Conservation (phyloP, 192 early-diverging fungal species). For the Backusella circina region DNA sequence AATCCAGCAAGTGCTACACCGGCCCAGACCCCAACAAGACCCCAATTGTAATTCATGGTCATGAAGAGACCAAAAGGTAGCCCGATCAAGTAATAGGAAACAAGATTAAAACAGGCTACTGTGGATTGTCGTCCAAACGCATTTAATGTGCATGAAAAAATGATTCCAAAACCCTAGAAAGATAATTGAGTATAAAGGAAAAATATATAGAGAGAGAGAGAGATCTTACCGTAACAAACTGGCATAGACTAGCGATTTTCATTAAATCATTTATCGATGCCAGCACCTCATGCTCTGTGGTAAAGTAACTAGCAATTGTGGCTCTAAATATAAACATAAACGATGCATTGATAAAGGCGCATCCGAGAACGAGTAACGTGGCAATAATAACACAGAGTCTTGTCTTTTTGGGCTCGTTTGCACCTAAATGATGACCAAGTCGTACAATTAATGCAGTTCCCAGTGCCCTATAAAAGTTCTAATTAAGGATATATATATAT, state of each 20-base stretch:
- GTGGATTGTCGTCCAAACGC: conserved; percentile 20
- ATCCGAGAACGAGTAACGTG: background rate
- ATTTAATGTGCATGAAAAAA: conserved; percentile 21
- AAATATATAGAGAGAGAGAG: too few species aligned
- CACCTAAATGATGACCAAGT: conserved; percentile 26
- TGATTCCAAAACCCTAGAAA: conserved; percentile 13
- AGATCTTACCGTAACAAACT: conserved; percentile 9
- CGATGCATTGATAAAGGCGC: background rate
- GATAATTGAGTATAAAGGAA: too few species aligned
- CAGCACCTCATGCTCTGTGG: conserved; percentile 7
- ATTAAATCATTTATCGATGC: conserved; percentile 10
- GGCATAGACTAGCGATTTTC: conserved; percentile 8
- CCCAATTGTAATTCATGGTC: conserved; percentile 12
- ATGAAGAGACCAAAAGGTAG: conserved; percentile 26
- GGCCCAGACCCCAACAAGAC: conserved; percentile 21
- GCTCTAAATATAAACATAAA: conserved; percentile 11
- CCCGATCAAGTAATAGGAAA: conserved; percentile 21
- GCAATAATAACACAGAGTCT: background rate
- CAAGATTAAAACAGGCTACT: conserved; percentile 22
- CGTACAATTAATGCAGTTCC: conserved; percentile 18
- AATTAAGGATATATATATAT: background rate
- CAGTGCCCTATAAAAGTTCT: conserved; percentile 2
- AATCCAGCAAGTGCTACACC: conserved; percentile 19
- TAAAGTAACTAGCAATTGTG: conserved; percentile 8
- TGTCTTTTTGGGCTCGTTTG: conserved; percentile 14